A percentile compares a stretch with the other conserved stretches of the same genome.
These are phyloP conservation scores for Silybum marianum DNA, from an alignment of 129 eudicot genomes.

Conservation along the genomic window DNA sequence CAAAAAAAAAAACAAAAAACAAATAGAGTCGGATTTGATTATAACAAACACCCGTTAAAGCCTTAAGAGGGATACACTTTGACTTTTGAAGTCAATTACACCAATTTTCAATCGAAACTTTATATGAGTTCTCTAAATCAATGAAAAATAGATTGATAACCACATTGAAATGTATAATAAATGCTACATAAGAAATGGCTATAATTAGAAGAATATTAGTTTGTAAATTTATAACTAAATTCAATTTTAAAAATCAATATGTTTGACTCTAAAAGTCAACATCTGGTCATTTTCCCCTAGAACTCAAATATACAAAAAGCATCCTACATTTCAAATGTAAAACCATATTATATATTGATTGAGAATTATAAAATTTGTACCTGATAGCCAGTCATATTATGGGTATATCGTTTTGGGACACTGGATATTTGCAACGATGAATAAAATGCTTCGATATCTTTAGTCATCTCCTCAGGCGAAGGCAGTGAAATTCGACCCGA, in stretches of 20 bases:
- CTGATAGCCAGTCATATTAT: slow-evolving; percentile 61
- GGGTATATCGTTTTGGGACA: slow-evolving; percentile 81
- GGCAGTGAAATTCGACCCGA: slow-evolving; percentile 70
- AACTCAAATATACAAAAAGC: not conserved
- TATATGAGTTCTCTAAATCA: not conserved
- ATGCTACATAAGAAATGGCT: not conserved
- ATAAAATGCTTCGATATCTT: slow-evolving; percentile 73
- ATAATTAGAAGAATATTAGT: not conserved
- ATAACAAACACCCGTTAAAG: not conserved
- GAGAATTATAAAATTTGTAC: slow-evolving; percentile 26
- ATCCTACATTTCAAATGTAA: not conserved
- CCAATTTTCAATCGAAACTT: not conserved
- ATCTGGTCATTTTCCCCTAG: not conserved
- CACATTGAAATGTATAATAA: not conserved
- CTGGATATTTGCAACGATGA: slow-evolving; percentile 59
- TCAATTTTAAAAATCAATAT: not conserved
- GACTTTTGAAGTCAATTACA: slow-evolving; percentile 19
- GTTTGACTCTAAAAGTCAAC: slow-evolving; percentile 19
- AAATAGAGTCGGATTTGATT: not conserved
- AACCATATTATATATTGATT: not conserved
- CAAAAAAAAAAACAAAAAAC: not conserved
- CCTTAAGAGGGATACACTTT: not conserved
- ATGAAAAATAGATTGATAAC: not conserved
- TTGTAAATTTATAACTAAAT: not conserved
- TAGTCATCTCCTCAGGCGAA: slow-evolving; percentile 64